Percentiles rank a stretch among this genome's conserved stretches.
Conservation (phyloP, 164 flowering plant species). For the Kingdonia uniflora region DNA sequence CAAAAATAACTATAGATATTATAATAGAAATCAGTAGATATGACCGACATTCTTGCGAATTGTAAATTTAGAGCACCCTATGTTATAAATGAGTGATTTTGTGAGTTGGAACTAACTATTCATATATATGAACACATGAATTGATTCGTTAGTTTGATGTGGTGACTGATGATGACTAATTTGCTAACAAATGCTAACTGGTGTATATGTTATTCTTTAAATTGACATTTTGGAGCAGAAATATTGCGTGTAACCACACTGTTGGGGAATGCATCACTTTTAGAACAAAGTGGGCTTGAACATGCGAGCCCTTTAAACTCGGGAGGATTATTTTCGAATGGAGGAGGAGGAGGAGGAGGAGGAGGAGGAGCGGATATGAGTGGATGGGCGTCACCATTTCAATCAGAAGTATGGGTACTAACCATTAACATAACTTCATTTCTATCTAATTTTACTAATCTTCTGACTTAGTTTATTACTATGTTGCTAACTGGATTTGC, state of each 20-base stretch:
- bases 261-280: slow-evolving; percentile 98
- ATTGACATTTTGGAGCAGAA: slow-evolving; percentile 99
- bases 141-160: slow-evolving; percentile 44
- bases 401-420: slow-evolving; percentile 99
- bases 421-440: slow-evolving; percentile 90
- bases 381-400: slow-evolving; percentile 90
- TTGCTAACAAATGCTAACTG: slow-evolving; percentile 69
- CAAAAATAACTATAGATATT: too few relatives aligned
- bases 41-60: too few relatives aligned
- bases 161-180: slow-evolving; percentile 56
- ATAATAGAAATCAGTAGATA: too few relatives aligned
- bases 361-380: slow-evolving; percentile 84
- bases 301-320: slow-evolving; percentile 92
- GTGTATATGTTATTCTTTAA: slow-evolving; percentile 77
- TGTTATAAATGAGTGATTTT: too few relatives aligned
- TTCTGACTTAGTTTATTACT: slow-evolving; percentile 37
- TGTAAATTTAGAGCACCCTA: too few relatives aligned
- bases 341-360: too few relatives aligned
- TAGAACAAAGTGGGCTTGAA: slow-evolving; percentile 99
- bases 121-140: slow-evolving; percentile 19
- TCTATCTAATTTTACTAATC: slow-evolving; percentile 54
- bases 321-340: slow-evolving; percentile 92
- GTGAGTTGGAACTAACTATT: slow-evolving; percentile 23
- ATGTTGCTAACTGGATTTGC: slow-evolving; percentile 43
- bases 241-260: slow-evolving; percentile 99